Evolutionary conservation across 768 basidiomycete genomes (phyloP).

Genomic region (Pleurotus djamor): DNA sequence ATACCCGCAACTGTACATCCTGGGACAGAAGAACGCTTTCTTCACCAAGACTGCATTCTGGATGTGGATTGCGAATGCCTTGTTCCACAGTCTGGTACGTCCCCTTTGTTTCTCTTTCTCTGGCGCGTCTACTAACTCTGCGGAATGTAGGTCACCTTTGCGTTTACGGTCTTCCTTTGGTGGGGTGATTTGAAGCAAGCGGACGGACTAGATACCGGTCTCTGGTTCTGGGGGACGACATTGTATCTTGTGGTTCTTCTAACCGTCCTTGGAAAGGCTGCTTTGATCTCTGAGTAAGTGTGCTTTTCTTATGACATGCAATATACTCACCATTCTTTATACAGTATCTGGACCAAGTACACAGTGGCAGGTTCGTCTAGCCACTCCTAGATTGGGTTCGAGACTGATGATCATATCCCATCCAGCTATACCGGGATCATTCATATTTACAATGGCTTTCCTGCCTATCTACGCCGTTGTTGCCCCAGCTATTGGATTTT

Average conservation of each 20-base stretch:
- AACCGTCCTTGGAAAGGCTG: conserved; percentile 96
- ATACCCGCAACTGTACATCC: conserved; percentile 93
- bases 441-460: conserved; percentile 94
- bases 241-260: conserved; percentile 92
- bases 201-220: conserved; percentile 82
- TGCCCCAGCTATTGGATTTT: conserved; percentile 86
- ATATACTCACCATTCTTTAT: conserved; percentile 6
- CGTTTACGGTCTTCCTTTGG: conserved; percentile 86
- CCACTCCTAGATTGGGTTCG: neutral
- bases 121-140: neutral
- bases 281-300: conserved; percentile 93
- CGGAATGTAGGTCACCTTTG: conserved; percentile 68
- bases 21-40: conserved; percentile 94
- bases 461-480: conserved; percentile 88
- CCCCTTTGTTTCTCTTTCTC: neutral
- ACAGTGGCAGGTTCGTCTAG: conserved; percentile 76
- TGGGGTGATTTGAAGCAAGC: conserved; percentile 88
- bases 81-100: conserved; percentile 86
- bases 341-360: conserved; percentile 98
- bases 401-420: conserved; percentile 10
- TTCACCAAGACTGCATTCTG: conserved; percentile 91
- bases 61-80: conserved; percentile 87
- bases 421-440: conserved; percentile 94
- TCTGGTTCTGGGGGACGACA: conserved; percentile 99
- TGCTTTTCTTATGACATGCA: neutral